Evolutionary conservation across 805 yeast genomes (phyloP).

Genomic region (Kockiozyma suomiensis): DNA sequence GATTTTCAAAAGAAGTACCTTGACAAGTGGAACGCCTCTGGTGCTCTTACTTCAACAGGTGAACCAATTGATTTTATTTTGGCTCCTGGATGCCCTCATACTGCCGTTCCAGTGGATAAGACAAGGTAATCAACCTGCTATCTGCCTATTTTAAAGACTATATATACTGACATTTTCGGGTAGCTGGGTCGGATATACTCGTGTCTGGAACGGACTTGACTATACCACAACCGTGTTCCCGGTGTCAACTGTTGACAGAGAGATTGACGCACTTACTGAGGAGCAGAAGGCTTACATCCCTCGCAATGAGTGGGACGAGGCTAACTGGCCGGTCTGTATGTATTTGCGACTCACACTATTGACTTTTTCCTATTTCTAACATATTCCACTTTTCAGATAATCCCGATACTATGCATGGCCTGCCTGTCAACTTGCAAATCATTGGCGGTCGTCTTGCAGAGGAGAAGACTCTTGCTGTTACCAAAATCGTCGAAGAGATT

Average conservation of each 20-base stretch:
- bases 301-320: conserved; percentile 32
- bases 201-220: conserved; percentile 38
- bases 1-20: conserved; percentile 46
- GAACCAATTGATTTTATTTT: conserved; percentile 53
- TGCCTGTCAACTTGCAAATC: conserved; percentile 36
- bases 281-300: conserved; percentile 33
- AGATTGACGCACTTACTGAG: conserved; percentile 26
- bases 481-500: conserved; percentile 36
- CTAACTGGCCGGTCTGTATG: conserved; percentile 34
- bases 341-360: background rate
- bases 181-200: conserved; percentile 37
- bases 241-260: conserved; percentile 34
- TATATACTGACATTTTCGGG: background rate
- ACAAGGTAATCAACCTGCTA: conserved; percentile 39
- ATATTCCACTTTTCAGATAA: conserved; percentile 17
- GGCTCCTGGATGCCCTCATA: conserved; percentile 52
- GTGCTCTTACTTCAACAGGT: conserved; percentile 44
- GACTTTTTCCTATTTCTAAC: background rate
- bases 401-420: conserved; percentile 35
- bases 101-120: conserved; percentile 46
- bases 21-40: conserved; percentile 50
- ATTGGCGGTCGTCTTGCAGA: conserved; percentile 34
- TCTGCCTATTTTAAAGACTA: background rate
- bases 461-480: conserved; percentile 35
- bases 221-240: conserved; percentile 37